Evolutionary conservation across 2,329 filamentous ascomycete species (phyloP).

Genomic region (Xylariaceae sp.): DNA sequence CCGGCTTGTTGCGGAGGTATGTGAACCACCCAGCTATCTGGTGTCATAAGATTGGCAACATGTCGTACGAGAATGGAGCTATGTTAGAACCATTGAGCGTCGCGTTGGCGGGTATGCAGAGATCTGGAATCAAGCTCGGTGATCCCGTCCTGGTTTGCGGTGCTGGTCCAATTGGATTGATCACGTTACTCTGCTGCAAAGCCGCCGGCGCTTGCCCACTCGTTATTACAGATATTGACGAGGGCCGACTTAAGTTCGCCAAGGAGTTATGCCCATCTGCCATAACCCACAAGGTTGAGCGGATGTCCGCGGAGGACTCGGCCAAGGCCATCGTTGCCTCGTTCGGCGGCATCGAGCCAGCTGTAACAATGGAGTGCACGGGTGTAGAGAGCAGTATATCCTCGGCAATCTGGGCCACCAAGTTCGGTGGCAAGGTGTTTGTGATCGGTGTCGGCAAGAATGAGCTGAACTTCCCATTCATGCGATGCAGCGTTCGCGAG

Average conservation of each 20-base stretch:
- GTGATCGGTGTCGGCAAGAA: constrained; percentile 94
- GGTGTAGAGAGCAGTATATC: constrained; percentile 87
- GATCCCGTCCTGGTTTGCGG: constrained; percentile 87
- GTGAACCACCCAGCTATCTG: constrained; percentile 91
- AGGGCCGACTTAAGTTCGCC: constrained; percentile 77
- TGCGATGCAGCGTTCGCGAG: constrained; percentile 84
- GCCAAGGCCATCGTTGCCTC: constrained; percentile 62
- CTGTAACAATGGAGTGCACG: constrained; percentile 84
- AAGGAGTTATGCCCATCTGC: constrained; percentile 75
- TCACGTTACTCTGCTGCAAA: constrained; percentile 76
- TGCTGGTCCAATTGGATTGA: constrained; percentile 87
- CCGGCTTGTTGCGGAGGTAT: constrained; percentile 82
- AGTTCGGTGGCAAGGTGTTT: constrained; percentile 96
- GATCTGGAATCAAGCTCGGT: constrained; percentile 73
- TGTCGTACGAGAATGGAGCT: constrained; percentile 87
- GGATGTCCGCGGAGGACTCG: constrained; percentile 62
- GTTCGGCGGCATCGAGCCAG: constrained; percentile 75
- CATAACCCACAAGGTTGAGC: constrained; percentile 72
- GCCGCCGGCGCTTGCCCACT: constrained; percentile 87
- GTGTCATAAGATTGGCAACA: constrained; percentile 93
- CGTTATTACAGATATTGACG: constrained; percentile 92
- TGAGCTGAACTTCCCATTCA: constrained; percentile 93
- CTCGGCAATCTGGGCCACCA: constrained; percentile 80
- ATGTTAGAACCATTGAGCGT: constrained; percentile 88
- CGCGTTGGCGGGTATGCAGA: constrained; percentile 79